These are phyloP conservation scores for Ophiostoma perfectum DNA, from an alignment of 2,329 filamentous ascomycete species.

Conservation along the genomic window DNA sequence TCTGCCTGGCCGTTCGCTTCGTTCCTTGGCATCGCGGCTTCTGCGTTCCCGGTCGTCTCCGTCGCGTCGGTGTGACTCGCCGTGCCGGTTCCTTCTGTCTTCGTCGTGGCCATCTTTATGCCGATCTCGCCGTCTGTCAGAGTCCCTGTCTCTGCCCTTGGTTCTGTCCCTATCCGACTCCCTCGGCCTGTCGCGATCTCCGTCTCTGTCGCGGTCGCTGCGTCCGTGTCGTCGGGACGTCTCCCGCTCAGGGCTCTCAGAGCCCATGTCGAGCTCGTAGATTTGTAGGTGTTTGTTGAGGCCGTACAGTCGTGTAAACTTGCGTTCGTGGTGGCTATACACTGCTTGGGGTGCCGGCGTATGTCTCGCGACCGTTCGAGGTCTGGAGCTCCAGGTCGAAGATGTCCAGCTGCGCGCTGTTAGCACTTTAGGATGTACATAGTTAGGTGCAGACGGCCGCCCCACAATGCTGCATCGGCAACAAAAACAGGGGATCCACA, in stretches of 20 bases:
- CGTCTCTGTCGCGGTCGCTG: constrained; percentile 26
- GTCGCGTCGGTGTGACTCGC: constrained; percentile 18
- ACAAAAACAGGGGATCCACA: no score
- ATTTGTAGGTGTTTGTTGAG: background rate
- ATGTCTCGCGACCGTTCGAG: no score
- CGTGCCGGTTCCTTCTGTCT: background rate
- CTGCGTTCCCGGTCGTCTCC: constrained; percentile 16
- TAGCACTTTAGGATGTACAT: no score
- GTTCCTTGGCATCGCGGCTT: constrained; percentile 10
- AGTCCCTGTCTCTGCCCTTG: constrained; percentile 18
- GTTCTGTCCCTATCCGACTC: background rate
- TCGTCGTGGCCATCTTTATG: constrained; percentile 21
- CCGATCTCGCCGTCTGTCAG: constrained; percentile 27
- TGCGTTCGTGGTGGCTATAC: no score
- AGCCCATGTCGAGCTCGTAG: constrained; percentile 8
- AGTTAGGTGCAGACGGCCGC: no score
- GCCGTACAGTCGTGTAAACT: no score
- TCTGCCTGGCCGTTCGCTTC: background rate
- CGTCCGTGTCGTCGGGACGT: constrained; percentile 24
- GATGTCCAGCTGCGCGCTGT: no score
- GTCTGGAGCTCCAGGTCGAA: no score
- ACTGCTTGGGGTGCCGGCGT: no score
- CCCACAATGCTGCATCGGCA: no score
- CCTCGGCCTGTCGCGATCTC: constrained; percentile 28
- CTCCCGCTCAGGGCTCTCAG: constrained; percentile 5